These are phyloP conservation scores for Ensete ventricosum DNA, from an alignment of 176 grass and related monocot species.

Conservation along the genomic window DNA sequence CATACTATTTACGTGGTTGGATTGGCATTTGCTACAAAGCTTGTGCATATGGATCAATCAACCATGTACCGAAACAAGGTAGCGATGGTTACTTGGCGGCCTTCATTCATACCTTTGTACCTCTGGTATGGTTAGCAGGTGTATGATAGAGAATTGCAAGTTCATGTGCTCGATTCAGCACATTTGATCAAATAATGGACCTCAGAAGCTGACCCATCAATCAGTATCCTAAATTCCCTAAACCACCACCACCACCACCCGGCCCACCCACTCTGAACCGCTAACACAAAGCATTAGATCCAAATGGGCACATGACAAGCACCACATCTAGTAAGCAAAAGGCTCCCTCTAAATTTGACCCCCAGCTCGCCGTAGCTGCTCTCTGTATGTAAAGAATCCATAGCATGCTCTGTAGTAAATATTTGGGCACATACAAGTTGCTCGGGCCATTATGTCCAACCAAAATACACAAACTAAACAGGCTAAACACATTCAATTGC, in stretches of 20 bases:
- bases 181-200: background rate
- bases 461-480: too few relatives aligned
- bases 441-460: too few relatives aligned
- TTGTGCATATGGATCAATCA: background rate
- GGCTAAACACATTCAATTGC: background rate
- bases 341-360: background rate
- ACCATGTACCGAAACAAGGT: background rate
- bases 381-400: background rate
- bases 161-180: background rate
- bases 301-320: constrained; percentile 1
- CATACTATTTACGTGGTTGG: background rate
- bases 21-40: background rate
- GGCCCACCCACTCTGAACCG: background rate
- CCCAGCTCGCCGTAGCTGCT: background rate
- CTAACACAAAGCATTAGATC: constrained; percentile 2
- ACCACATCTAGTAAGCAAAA: background rate
- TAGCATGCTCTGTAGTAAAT: constrained; percentile 1
- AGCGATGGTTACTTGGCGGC: background rate
- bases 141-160: background rate
- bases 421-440: background rate
- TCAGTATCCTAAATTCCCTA: background rate
- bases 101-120: background rate
- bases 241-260: too few relatives aligned
- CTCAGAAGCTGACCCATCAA: background rate
- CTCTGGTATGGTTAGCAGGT: background rate